Base-by-base conservation (phyloP, 306 rosid species). In the Hippophae gyantsensis region DNA sequence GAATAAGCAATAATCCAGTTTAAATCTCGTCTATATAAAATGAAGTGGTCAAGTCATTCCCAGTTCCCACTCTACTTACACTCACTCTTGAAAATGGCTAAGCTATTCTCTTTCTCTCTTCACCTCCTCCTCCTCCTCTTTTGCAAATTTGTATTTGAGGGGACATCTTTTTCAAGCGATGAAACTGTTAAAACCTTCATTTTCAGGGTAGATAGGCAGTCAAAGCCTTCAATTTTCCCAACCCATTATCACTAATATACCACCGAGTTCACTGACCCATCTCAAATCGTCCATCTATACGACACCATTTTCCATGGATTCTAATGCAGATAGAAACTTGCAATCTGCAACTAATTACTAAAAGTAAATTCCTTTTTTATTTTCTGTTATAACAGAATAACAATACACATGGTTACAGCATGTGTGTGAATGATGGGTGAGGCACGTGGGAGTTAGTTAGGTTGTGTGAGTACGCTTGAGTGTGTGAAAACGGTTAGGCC, bases 291-390 rank as follows among this genome's bases (percentile, higher is more conserved):
- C 54, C 90, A 90, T 42, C 62, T 78, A 0, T 90, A 90, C 75
- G 80, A 84, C 60, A 90, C 86, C 23, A 89, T 82, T 6, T 87
- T 86, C 74, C 90, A 87, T 7, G 97, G 97, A 44, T 90, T 90
- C 82, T 86, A 18, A 18, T 18, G 23, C 23, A 18, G 23, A 18
- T 18, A 18, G 23, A 18, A 18, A 18, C 23, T 18, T 18, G 23
- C 23, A 18, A 18, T 18, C 23, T 18, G 23, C 23, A 18, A 18
- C 23, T 18, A 18, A 18, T 18, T 18, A 18, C 23, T 18, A 18
- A 18, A 18, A 18, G 23, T 18, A 18, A 18, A 18, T 18, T 18
- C 0, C 23, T 18, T 18, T 18, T 18, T 18, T 18, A 18, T 18
- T 18, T 18, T 18, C 23, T 0, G 23, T 18, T 18, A 18, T 0